phyloP scores from a whole-genome alignment of 2,329 filamentous ascomycete species.

The Colletotrichum euphorbiae region DNA sequence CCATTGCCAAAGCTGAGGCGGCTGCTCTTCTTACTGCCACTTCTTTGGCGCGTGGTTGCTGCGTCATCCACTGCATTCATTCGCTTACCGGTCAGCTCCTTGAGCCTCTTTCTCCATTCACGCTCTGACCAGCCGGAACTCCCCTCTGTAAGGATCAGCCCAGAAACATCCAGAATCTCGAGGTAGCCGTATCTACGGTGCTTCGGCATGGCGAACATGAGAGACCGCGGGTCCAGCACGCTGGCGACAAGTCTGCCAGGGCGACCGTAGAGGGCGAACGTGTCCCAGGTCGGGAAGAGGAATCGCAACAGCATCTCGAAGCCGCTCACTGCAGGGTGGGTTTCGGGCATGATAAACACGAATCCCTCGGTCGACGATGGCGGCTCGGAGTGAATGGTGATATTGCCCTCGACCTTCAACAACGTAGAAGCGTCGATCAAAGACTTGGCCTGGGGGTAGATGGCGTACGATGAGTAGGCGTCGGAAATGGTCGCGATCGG shows the following conservation, averaged over 20 bases:
- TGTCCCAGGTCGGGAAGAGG: slow-evolving; percentile 93
- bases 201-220: slow-evolving; percentile 99
- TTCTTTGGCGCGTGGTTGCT: slow-evolving; percentile 54
- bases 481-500: slow-evolving; percentile 94
- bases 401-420: slow-evolving; percentile 91
- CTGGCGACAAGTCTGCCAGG: slow-evolving; percentile 89
- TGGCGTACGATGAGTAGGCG: slow-evolving; percentile 91
- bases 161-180: slow-evolving; percentile 86
- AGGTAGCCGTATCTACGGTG: slow-evolving; percentile 90
- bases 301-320: slow-evolving; percentile 96
- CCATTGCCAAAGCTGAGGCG: slow-evolving; percentile 64
- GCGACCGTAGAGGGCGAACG: slow-evolving; percentile 90
- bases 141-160: slow-evolving; percentile 81
- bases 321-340: slow-evolving; percentile 88
- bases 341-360: slow-evolving; percentile 97
- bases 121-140: slow-evolving; percentile 84
- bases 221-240: slow-evolving; percentile 83
- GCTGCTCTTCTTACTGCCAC: slow-evolving; percentile 69
- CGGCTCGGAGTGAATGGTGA: slow-evolving; percentile 85
- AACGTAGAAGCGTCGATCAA: slow-evolving; percentile 95
- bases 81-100: slow-evolving; percentile 84
- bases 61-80: slow-evolving; percentile 71
- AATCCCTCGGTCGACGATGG: slow-evolving; percentile 89
- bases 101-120: slow-evolving; percentile 90
- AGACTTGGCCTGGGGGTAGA: slow-evolving; percentile 94